Percentiles rank a stretch among this genome's conserved stretches.
Conservation (phyloP, 352 stramenopile species). For the Phytophthora megakarya region DNA sequence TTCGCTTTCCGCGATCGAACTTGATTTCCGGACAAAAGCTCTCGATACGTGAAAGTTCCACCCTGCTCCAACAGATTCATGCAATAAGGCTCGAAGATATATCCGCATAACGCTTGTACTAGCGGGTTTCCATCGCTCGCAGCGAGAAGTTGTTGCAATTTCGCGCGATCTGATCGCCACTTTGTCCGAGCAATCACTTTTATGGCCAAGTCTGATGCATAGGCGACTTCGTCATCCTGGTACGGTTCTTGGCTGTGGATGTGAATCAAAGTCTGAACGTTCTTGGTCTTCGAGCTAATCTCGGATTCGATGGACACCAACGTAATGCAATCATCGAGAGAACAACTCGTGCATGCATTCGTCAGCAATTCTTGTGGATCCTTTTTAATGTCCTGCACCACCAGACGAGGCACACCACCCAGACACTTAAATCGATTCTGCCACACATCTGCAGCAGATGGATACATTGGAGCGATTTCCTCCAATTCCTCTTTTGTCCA, state of each 20-base stretch:
- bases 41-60: constrained; percentile 25
- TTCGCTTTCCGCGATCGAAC: too few relatives aligned
- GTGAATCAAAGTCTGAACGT: constrained; percentile 42
- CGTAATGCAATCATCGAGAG: constrained; percentile 38
- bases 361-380: constrained; percentile 23
- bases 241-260: constrained; percentile 42
- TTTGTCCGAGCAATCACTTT: too few relatives aligned
- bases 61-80: constrained; percentile 40
- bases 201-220: too few relatives aligned
- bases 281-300: constrained; percentile 35
- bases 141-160: too few relatives aligned
- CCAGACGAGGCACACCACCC: constrained; percentile 35
- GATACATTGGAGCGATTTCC: too few relatives aligned
- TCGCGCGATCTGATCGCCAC: too few relatives aligned
- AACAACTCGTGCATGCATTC: constrained; percentile 24
- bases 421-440: constrained; percentile 14
- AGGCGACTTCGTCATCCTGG: constrained; percentile 26
- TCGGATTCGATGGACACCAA: constrained; percentile 31
- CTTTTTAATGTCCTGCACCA: constrained; percentile 35
- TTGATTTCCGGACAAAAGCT: too few relatives aligned
- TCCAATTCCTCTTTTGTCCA: too few relatives aligned
- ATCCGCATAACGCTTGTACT: constrained; percentile 32
- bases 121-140: constrained; percentile 37
- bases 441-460: neutral
- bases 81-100: constrained; percentile 41